Conservation (phyloP, 768 basidiomycete species). For the Boletellus ananiceps region DNA sequence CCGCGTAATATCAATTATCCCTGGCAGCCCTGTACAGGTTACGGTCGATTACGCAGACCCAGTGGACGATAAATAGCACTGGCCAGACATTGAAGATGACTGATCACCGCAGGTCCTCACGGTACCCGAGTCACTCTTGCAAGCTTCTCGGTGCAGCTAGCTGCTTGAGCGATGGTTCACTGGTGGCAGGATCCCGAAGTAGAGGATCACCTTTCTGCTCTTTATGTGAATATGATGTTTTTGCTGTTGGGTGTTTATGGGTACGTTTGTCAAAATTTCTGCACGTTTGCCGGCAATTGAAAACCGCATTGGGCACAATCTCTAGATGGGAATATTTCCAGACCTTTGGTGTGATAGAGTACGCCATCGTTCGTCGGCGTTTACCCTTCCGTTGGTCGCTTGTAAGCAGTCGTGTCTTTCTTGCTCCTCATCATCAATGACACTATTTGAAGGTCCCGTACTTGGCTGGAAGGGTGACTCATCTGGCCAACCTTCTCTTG, state of each 20-base stretch:
- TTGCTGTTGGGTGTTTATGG: slow-evolving; percentile 16
- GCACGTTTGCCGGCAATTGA: too few relatives aligned
- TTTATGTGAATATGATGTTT: slow-evolving; percentile 5
- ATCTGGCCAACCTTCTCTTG: slow-evolving; percentile 2
- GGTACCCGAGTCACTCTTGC: not conserved
- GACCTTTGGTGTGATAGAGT: slow-evolving; percentile 18
- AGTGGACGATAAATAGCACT: not conserved
- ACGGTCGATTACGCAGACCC: too few relatives aligned
- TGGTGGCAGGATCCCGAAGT: slow-evolving; percentile 16
- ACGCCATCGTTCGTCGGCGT: slow-evolving; percentile 15
- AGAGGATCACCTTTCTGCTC: not conserved
- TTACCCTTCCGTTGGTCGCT: slow-evolving; percentile 25
- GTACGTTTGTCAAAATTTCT: slow-evolving; percentile 4
- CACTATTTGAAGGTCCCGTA: slow-evolving; percentile 10
- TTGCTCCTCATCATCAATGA: not conserved
- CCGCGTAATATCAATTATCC: too few relatives aligned
- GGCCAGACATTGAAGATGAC: not conserved
- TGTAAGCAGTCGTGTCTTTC: slow-evolving; percentile 9
- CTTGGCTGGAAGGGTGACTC: slow-evolving; percentile 3
- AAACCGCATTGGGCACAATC: too few relatives aligned
- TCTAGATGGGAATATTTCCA: slow-evolving; percentile 25
- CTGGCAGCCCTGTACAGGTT: too few relatives aligned
- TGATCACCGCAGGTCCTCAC: not conserved
- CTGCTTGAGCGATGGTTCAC: slow-evolving; percentile 9
- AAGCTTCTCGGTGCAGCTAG: not conserved